Percentiles rank a stretch among this genome's conserved stretches.
Evolutionary conservation across 495 filamentous ascomycete species (phyloP).

Genomic region (Pyrenopolyporus hunteri): DNA sequence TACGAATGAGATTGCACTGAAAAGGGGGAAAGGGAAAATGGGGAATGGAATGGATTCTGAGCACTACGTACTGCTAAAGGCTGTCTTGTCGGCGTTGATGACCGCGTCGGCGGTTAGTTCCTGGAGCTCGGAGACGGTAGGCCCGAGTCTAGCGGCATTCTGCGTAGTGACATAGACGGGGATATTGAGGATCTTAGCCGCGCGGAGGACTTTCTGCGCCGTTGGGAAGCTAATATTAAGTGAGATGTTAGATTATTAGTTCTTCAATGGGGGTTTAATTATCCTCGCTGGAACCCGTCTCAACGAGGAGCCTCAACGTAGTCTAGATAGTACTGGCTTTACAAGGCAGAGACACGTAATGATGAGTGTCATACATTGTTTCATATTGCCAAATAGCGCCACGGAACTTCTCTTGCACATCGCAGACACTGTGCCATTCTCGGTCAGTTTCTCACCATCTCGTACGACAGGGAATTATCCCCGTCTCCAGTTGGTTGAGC

Average conservation of each 20-base stretch:
- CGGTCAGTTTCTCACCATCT: not conserved
- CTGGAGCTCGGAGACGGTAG: slow-evolving; percentile 72
- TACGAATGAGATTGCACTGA: no score
- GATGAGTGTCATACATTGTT: slow-evolving; percentile 62
- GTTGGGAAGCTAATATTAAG: slow-evolving; percentile 53
- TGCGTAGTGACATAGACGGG: slow-evolving; percentile 89
- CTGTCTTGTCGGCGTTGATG: slow-evolving; percentile 77
- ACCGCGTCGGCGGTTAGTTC: slow-evolving; percentile 42
- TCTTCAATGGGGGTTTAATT: not conserved
- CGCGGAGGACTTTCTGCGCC: slow-evolving; percentile 59
- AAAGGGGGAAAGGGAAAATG: not conserved
- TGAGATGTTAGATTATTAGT: not conserved
- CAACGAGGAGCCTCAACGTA: not conserved
- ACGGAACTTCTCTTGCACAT: slow-evolving; percentile 94
- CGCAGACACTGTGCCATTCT: slow-evolving; percentile 74
- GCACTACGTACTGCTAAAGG: slow-evolving; percentile 67
- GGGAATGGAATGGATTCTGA: not conserved
- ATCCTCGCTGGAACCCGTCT: not conserved
- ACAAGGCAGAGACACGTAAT: not conserved
- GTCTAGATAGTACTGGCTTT: not conserved
- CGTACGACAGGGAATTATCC: not conserved
- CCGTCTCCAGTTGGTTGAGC: slow-evolving; percentile 20
- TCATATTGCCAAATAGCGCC: slow-evolving; percentile 80
- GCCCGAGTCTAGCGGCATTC: slow-evolving; percentile 73
- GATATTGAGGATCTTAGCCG: slow-evolving; percentile 67